These are phyloP conservation scores for Tardiomyces digboiensis DNA, from an alignment of 1,139 yeast genomes.

Conservation along the genomic window DNA sequence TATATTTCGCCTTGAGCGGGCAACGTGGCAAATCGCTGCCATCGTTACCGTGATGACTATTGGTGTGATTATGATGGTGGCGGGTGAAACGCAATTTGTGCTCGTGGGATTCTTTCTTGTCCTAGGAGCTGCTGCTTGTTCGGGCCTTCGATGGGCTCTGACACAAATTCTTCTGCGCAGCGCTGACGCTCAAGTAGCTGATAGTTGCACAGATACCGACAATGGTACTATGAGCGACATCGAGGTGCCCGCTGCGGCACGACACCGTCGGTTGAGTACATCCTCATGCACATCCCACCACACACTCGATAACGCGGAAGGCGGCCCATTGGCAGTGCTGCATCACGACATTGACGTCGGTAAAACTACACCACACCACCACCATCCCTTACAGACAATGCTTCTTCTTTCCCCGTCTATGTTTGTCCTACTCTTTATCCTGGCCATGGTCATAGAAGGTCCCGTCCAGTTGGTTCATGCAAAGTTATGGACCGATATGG, in stretches of 20 bases:
- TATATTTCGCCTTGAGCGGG: constrained; percentile 62
- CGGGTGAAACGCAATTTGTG: constrained; percentile 33
- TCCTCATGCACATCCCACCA: constrained; percentile 10
- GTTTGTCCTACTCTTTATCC: constrained; percentile 48
- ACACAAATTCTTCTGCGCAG: constrained; percentile 64
- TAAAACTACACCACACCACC: constrained; percentile 2
- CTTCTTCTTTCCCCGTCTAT: constrained; percentile 79
- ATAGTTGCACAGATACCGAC: no score
- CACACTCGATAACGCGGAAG: neutral
- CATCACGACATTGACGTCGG: neutral
- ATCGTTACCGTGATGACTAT: constrained; percentile 71
- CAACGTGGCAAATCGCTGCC: constrained; percentile 52
- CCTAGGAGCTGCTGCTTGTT: constrained; percentile 64
- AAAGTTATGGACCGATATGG: constrained; percentile 53
- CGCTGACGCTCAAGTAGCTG: neutral
- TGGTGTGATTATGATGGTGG: constrained; percentile 83
- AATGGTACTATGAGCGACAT: neutral
- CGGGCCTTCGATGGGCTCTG: constrained; percentile 92
- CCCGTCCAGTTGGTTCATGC: constrained; percentile 41
- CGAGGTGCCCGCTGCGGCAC: neutral
- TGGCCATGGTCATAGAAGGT: constrained; percentile 64
- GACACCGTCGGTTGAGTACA: constrained; percentile 20
- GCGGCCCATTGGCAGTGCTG: neutral
- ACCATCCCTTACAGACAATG: constrained; percentile 76
- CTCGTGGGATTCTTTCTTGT: constrained; percentile 63